These are phyloP conservation scores for Gentiana straminea DNA, from an alignment of 257 asterid genomes.

Conservation along the genomic window DNA sequence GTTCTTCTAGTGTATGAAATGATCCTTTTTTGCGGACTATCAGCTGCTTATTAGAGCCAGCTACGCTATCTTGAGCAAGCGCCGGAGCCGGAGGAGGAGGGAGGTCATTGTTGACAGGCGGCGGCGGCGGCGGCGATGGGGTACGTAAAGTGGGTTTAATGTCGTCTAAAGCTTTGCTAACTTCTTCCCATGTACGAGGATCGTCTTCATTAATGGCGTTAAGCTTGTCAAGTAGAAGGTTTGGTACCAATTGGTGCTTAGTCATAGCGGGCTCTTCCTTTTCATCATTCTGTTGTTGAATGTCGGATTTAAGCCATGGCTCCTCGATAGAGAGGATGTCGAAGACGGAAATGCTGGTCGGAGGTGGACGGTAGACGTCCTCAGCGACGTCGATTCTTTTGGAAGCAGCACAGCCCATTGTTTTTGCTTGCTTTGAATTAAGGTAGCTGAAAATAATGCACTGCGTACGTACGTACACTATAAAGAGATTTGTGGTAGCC, in stretches of 20 bases:
- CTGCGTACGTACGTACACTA: too few species aligned
- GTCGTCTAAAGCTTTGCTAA: constrained; percentile 70
- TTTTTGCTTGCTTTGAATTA: not conserved
- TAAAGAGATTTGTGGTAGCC: too few species aligned
- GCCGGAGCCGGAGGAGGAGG: constrained; percentile 11
- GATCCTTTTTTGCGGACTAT: constrained; percentile 37
- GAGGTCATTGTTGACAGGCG: not conserved
- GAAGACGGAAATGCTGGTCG: constrained; percentile 70
- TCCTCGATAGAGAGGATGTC: constrained; percentile 69
- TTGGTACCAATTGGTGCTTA: constrained; percentile 24
- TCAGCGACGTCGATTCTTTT: constrained; percentile 33
- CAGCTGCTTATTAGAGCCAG: constrained; percentile 7
- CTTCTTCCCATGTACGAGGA: constrained; percentile 88
- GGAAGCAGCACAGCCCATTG: constrained; percentile 85
- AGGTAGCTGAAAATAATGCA: not conserved
- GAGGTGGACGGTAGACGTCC: constrained; percentile 73
- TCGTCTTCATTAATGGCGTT: constrained; percentile 49
- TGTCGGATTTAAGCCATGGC: constrained; percentile 53
- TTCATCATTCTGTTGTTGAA: constrained; percentile 15
- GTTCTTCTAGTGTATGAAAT: constrained; percentile 78
- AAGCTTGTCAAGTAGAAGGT: constrained; percentile 61
- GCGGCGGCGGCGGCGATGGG: constrained; percentile 12
- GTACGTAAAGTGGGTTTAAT: constrained; percentile 41
- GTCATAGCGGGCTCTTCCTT: too few species aligned
- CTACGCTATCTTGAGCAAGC: constrained; percentile 7